Percentiles rank a stretch among this genome's conserved stretches.
phyloP scores from a whole-genome alignment of 495 filamentous ascomycete species.

The Aspergillus ellipticus region DNA sequence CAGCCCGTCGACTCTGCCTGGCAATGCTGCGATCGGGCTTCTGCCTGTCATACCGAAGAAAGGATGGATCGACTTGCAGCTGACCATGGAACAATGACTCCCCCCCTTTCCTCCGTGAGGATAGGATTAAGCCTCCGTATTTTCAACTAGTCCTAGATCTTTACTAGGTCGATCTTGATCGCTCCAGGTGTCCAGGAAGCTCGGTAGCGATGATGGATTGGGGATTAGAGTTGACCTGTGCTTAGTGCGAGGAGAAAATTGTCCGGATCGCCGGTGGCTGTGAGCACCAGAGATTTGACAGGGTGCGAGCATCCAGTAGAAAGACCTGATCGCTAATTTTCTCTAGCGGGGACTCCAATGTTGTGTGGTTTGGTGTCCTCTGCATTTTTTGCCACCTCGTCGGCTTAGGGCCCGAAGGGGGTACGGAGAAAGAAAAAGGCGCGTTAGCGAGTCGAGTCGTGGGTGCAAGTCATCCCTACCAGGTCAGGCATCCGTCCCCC shows the following conservation, averaged over 20 bases:
- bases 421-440: not conserved
- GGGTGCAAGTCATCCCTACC: slow-evolving; percentile 8
- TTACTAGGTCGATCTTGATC: not conserved
- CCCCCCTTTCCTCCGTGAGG: not conserved
- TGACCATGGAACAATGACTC: not conserved
- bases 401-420: not conserved
- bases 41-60: not conserved
- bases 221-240: not conserved
- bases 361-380: not conserved
- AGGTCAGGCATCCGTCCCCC: slow-evolving; percentile 8
- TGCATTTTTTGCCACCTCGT: not conserved
- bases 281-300: not conserved
- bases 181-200: not conserved
- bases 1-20: not conserved
- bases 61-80: not conserved
- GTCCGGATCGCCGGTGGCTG: slow-evolving; percentile 9
- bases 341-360: not conserved
- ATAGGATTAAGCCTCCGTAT: not conserved
- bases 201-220: not conserved
- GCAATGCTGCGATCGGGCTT: not conserved
- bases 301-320: not conserved
- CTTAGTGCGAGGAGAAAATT: slow-evolving; percentile 2
- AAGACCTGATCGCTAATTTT: not conserved
- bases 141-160: not conserved
- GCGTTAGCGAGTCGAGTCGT: slow-evolving; percentile 2